Base-by-base conservation (phyloP, 441 rosid species). In the Erodium trifolium region DNA sequence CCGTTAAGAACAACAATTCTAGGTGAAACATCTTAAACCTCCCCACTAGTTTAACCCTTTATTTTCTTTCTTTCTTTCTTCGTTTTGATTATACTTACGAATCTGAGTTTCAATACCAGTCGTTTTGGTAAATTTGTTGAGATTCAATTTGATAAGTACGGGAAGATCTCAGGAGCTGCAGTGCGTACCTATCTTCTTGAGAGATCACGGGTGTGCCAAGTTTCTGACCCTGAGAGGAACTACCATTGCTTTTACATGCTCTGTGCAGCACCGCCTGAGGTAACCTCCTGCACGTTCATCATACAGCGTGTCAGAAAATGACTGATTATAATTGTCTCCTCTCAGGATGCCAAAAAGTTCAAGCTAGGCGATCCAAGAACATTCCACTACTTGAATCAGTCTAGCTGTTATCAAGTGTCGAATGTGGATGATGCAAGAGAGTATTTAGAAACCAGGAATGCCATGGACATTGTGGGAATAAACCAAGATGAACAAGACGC, bases 71-170 rank as follows among this genome's bases (percentile, higher is more conserved):
- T 31, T 31, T 31, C 63, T 5, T 34, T 1, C 23, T 53, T 37
- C 19, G 49, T 65, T 7, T 13, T 41, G 2, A 57, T 68, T 69
- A 2, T 47, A 59, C 68, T 66, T 67, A 68, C 47, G 41, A 65
- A 66, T 27, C 55, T 70, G 77, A 74, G 1, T 67, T 35, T 67
- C 60, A 70, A 77, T 49, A 39, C 73, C 85, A 96, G 99, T 88
- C 98, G 99, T 70, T 96, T 96, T 75, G 99, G 98, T 80, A 96
- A 96, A 84, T 96, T 96, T 81, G 99, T 96, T 47, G 98, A 96
- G 89, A 81, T 96, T 76, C 98, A 96, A 84, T 96, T 96, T 79
- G 97, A 96, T 86, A 93, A 91, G 79, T 84, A 70, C 78, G 99
- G 99, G 82, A 84, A 96, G 81, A 92, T 95, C 78, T 95, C 99